Evolutionary conservation across 2,329 filamentous ascomycete species (phyloP), one percentile per base, ranked within the genome.

Genomic region (Phyllosticta capitalensis): DNA sequence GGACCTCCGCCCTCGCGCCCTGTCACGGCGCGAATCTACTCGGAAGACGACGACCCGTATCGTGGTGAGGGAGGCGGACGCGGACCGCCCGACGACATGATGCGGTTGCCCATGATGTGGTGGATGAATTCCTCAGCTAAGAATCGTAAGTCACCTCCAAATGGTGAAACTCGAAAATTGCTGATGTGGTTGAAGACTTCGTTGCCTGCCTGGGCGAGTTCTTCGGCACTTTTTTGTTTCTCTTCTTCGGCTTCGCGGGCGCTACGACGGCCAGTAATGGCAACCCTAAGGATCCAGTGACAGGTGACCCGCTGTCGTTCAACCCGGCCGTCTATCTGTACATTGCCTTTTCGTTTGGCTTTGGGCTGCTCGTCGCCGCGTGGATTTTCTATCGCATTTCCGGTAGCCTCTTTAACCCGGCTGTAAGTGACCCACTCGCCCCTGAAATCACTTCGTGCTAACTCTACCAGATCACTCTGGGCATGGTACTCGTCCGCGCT

Each of bases 361-460:
- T 75, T 60, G 69, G 66, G 24, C 51, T 74, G 22, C 71, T 72
- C 68, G 69, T 74, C 5, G 73, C 72, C 57, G 72, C 72, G 0
- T 75, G 72, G 72, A 67, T 73, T 1, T 75, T 75, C 59, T 75
- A 73, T 54, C 58, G 72, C 2, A 71, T 74, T 6, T 69, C 65
- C 50, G 72, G 72, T 21, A 72, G 72, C 9, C 55, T 74, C 2
- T 74, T 75, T 59, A 75, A 75, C 61, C 72, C 72, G 26, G 72
- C 72, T 58, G 71, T 74, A 67, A 65, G 70, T 66, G 3, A 21
- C 26, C 5, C 19, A 5, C 20, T 7, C 2, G 10, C 3, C 24
- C 12, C 33, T 19, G 22, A 12, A 12, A 2, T 19, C 20, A 9
- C 3, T 33, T 17, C 5, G 21, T 58, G 21, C 56, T 52, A 14